Evolutionary conservation across 176 grass and related monocot genomes (phyloP).

Genomic region (Lolium rigidum): DNA sequence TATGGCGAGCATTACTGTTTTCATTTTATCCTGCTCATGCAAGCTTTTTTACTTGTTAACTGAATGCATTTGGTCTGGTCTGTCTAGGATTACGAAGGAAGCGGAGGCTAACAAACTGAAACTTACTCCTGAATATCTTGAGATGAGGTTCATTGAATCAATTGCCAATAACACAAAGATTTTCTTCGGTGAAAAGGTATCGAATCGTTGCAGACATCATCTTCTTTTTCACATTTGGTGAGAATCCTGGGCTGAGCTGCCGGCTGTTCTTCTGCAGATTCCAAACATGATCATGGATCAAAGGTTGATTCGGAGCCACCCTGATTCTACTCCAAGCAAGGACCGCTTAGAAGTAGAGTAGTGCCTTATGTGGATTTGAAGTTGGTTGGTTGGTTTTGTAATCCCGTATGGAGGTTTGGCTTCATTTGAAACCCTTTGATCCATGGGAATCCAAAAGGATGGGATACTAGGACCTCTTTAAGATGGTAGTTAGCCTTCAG

Average conservation of each 20-base stretch:
- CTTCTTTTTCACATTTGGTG: slow-evolving; percentile 24
- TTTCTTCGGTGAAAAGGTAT: slow-evolving; percentile 97
- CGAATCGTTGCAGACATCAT: background rate
- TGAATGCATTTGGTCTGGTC: slow-evolving; percentile 37
- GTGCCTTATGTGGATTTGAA: slow-evolving; percentile 17
- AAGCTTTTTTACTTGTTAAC: background rate
- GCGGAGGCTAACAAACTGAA: slow-evolving; percentile 93
- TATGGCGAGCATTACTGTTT: slow-evolving; percentile 32
- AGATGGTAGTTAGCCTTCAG: background rate
- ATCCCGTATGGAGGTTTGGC: slow-evolving; percentile 29
- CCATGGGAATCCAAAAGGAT: slow-evolving; percentile 25
- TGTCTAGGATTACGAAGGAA: slow-evolving; percentile 80
- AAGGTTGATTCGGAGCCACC: slow-evolving; percentile 42
- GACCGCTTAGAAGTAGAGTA: slow-evolving; percentile 32
- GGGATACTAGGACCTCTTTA: background rate
- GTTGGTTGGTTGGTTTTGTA: slow-evolving; percentile 18
- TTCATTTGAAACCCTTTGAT: background rate
- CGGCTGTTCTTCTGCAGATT: slow-evolving; percentile 32
- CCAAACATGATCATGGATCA: slow-evolving; percentile 42
- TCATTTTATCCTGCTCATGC: slow-evolving; percentile 4
- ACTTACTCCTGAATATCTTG: slow-evolving; percentile 88
- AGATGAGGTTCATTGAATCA: slow-evolving; percentile 95
- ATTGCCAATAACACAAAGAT: slow-evolving; percentile 97
- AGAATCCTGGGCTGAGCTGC: slow-evolving; percentile 22
- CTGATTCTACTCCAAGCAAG: background rate